Percentiles rank a stretch among this genome's conserved stretches.
Evolutionary conservation across 2,329 filamentous ascomycete species (phyloP).

Genomic region (Sclerotiophoma versabilis): DNA sequence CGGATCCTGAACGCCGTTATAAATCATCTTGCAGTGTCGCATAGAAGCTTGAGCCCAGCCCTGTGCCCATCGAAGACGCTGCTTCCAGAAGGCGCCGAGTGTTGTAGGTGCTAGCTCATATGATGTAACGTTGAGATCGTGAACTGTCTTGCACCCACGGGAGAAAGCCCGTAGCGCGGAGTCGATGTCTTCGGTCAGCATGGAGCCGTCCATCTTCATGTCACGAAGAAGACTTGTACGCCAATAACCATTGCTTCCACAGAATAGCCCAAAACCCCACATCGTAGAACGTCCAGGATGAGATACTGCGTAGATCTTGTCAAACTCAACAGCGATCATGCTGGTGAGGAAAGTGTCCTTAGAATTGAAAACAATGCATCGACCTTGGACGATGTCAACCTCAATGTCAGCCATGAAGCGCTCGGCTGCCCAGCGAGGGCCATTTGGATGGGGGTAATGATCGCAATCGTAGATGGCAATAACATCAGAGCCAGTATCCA

Average conservation of each 20-base stretch:
- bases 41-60: conserved; percentile 59
- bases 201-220: conserved; percentile 59
- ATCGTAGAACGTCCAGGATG: conserved; percentile 57
- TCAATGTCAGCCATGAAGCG: conserved; percentile 53
- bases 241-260: conserved; percentile 60
- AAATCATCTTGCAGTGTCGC: conserved; percentile 53
- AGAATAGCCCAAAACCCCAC: conserved; percentile 59
- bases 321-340: conserved; percentile 60
- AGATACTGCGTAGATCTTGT: conserved; percentile 61
- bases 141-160: conserved; percentile 53
- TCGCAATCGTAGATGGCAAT: conserved; percentile 60
- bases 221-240: conserved; percentile 53
- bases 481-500: conserved; percentile 55
- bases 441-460: conserved; percentile 59
- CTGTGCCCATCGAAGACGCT: conserved; percentile 59
- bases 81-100: conserved; percentile 57
- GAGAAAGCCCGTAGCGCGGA: conserved; percentile 57
- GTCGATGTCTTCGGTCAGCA: conserved; percentile 61
- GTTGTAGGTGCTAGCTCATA: conserved; percentile 59
- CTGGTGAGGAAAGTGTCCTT: conserved; percentile 53
- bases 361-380: conserved; percentile 59
- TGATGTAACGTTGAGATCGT: conserved; percentile 58
- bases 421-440: conserved; percentile 58
- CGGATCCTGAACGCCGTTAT: conserved; percentile 49
- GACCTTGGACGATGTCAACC: conserved; percentile 59